phyloP scores from a whole-genome alignment of 2,329 filamentous ascomycete genomes.

The Emergomyces pasteurianus region DNA sequence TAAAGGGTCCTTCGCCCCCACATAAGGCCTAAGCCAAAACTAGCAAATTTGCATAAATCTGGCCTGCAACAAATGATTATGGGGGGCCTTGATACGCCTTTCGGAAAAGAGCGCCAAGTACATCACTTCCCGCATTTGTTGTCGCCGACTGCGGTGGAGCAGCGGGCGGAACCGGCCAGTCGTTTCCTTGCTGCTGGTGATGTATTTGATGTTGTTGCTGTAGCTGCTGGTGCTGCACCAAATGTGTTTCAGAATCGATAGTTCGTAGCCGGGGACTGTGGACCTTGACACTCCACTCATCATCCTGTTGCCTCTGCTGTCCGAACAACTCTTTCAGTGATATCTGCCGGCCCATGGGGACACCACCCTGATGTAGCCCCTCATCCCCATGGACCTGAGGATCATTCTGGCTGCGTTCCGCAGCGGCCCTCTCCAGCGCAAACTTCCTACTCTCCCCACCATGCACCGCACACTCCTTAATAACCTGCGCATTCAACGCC shows the following conservation, averaged over 20 bases:
- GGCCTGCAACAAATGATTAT: slow-evolving; percentile 7
- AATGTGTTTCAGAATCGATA: slow-evolving; percentile 10
- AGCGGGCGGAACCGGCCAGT: neutral
- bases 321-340: slow-evolving; percentile 44
- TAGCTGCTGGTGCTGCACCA: neutral
- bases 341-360: slow-evolving; percentile 42
- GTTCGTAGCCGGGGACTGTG: slow-evolving; percentile 24
- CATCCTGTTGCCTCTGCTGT: slow-evolving; percentile 41
- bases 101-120: slow-evolving; percentile 33
- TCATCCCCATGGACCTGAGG: slow-evolving; percentile 23
- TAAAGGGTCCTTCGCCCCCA: neutral
- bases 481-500: slow-evolving; percentile 41
- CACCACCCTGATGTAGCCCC: slow-evolving; percentile 18
- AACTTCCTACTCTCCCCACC: slow-evolving; percentile 39
- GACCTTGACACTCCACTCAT: slow-evolving; percentile 38
- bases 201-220: neutral
- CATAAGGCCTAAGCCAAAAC: neutral
- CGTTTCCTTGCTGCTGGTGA: neutral
- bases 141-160: neutral
- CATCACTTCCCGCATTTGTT: slow-evolving; percentile 17
- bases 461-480: slow-evolving; percentile 43
- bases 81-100: slow-evolving; percentile 22
- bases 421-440: slow-evolving; percentile 28
- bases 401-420: slow-evolving; percentile 18
- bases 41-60: slow-evolving; percentile 1